A percentile compares a stretch with the other conserved stretches of the same genome.
phyloP scores from a whole-genome alignment of 208 protist genomes.

The Crithidia mellificae region DNA sequence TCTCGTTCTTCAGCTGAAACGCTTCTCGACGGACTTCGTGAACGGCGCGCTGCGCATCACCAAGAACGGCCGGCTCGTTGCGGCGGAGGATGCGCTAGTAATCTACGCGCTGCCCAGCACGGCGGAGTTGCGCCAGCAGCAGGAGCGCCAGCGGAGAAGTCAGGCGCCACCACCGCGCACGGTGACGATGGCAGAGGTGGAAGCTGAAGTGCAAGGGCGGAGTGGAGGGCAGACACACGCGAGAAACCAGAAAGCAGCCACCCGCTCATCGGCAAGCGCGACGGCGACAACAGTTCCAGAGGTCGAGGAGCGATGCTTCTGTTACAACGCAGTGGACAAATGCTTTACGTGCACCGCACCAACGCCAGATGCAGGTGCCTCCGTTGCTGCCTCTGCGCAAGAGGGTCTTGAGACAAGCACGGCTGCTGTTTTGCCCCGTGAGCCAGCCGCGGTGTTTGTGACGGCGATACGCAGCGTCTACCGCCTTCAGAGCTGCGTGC shows the following conservation, averaged over 20 bases:
- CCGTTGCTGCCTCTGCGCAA: too few species aligned
- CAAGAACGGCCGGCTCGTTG: conserved; percentile 29
- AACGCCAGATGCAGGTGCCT: neutral
- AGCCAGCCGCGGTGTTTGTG: conserved; percentile 9
- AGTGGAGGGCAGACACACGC: neutral
- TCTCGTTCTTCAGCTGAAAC: conserved; percentile 76
- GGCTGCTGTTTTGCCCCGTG: too few species aligned
- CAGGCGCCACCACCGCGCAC: neutral
- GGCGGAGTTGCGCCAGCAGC: conserved; percentile 14
- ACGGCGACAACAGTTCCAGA: neutral
- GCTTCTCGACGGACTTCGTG: conserved; percentile 58
- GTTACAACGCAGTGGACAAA: conserved; percentile 30
- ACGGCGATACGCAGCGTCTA: conserved; percentile 45
- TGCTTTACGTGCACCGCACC: conserved; percentile 21
- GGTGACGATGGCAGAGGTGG: conserved; percentile 5
- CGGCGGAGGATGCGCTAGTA: conserved; percentile 28
- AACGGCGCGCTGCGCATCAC: conserved; percentile 31
- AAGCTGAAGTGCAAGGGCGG: conserved; percentile 1
- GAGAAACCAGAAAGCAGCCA: neutral
- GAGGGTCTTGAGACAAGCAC: too few species aligned
- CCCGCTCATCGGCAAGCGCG: neutral
- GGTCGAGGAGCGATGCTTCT: conserved; percentile 6
- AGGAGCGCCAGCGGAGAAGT: neutral
- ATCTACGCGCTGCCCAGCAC: conserved; percentile 28
- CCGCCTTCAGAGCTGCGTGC: conserved; percentile 44